Percentiles rank a stretch among this genome's conserved stretches.
Evolutionary conservation across 257 asterid genomes (phyloP).

Genomic region (Nicotiana tomentosiformis): DNA sequence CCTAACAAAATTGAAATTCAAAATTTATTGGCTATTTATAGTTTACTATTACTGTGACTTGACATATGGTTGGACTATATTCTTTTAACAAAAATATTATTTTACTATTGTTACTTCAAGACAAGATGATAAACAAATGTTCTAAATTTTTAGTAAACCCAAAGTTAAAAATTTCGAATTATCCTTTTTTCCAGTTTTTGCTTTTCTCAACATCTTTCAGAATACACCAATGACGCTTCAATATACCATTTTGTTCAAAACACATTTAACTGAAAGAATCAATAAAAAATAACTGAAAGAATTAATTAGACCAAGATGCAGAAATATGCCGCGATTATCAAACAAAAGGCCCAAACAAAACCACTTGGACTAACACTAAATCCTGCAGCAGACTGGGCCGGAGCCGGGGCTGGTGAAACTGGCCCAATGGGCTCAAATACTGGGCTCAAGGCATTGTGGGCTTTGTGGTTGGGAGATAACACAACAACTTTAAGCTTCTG

Average conservation of each 20-base stretch:
- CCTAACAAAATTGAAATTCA: too few relatives aligned
- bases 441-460: constrained; percentile 4
- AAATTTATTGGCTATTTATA: too few relatives aligned
- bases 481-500: constrained; percentile 29
- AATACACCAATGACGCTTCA: background rate
- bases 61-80: too few relatives aligned
- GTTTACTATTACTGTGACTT: too few relatives aligned
- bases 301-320: background rate
- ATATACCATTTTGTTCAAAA: background rate
- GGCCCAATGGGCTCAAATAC: background rate
- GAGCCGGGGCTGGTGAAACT: constrained; percentile 15
- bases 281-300: background rate
- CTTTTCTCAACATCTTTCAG: too few relatives aligned
- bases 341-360: background rate
- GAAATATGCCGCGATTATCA: background rate
- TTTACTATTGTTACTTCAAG: too few relatives aligned
- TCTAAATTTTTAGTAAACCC: too few relatives aligned
- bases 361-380: background rate
- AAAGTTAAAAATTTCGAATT: too few relatives aligned
- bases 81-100: too few relatives aligned
- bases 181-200: too few relatives aligned
- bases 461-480: constrained; percentile 5
- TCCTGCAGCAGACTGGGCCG: background rate
- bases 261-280: background rate
- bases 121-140: too few relatives aligned